phyloP scores from a whole-genome alignment of 805 yeast genomes.

The Candida lessepsii region DNA sequence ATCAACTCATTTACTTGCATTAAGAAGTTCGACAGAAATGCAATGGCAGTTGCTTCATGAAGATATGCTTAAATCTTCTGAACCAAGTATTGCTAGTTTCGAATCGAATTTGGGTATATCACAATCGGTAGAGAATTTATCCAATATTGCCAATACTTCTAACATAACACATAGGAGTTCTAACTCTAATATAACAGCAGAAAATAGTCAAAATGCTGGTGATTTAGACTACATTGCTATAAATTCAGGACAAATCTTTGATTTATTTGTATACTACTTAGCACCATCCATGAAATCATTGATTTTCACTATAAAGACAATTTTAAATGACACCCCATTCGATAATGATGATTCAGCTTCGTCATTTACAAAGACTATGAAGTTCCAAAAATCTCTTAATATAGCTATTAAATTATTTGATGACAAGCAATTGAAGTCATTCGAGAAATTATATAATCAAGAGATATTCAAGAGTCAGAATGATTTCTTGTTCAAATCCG shows the following conservation, averaged over 20 bases:
- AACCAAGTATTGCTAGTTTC: conserved; percentile 25
- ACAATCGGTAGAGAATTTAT: conserved; percentile 29
- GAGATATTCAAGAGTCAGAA: conserved; percentile 42
- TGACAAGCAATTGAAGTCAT: conserved; percentile 54
- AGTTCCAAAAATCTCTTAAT: conserved; percentile 46
- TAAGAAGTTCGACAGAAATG: conserved; percentile 66
- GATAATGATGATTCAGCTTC: conserved; percentile 26
- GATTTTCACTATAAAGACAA: conserved; percentile 59
- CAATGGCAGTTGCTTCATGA: conserved; percentile 54
- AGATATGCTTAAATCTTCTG: conserved; percentile 11
- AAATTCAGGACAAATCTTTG: conserved; percentile 51
- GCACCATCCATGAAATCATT: conserved; percentile 75
- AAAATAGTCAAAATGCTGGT: not conserved
- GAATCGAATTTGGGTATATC: conserved; percentile 21
- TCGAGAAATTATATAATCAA: conserved; percentile 57
- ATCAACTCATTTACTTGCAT: conserved; percentile 60
- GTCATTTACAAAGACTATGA: conserved; percentile 39
- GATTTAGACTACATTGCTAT: conserved; percentile 22
- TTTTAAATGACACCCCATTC: conserved; percentile 60
- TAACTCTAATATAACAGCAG: not conserved
- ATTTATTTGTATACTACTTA: conserved; percentile 61
- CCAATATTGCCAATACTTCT: conserved; percentile 15
- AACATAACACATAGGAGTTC: conserved; percentile 7
- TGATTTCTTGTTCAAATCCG: conserved; percentile 44
- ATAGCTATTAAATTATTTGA: conserved; percentile 57